Evolutionary conservation across 208 protist species (phyloP).

Genomic region (Phytomonas serpens): DNA sequence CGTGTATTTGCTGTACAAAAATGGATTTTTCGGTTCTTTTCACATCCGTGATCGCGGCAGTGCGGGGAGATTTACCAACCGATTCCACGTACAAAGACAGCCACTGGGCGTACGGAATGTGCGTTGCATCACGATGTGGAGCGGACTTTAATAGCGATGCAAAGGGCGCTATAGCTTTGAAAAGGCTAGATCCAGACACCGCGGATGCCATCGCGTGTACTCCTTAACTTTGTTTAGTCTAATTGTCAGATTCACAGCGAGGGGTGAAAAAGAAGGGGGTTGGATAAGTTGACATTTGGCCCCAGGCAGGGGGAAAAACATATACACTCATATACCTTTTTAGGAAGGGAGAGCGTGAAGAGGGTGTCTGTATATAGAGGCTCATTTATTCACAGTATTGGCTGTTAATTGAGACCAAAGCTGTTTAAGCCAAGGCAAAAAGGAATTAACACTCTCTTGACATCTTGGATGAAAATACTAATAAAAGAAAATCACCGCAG

Average conservation of each 20-base stretch:
- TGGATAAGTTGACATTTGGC: not conserved
- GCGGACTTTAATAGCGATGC: conserved; percentile 23
- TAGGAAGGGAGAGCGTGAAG: not conserved
- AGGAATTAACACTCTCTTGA: not conserved
- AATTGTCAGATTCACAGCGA: not conserved
- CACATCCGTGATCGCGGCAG: not conserved
- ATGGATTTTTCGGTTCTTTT: not conserved
- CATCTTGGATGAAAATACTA: not conserved
- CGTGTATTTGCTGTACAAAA: conserved; percentile 10
- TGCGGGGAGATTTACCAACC: conserved; percentile 15
- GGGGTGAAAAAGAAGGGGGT: not conserved
- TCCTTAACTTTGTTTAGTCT: not conserved
- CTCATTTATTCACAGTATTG: not conserved
- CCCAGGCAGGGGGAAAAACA: not conserved
- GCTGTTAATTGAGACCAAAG: not conserved
- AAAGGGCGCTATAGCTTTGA: conserved; percentile 19
- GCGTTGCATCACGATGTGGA: conserved; percentile 57
- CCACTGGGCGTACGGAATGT: conserved; percentile 58
- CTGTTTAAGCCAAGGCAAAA: not conserved
- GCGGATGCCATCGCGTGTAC: not conserved
- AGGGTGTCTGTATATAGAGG: not conserved
- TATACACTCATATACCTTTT: not conserved
- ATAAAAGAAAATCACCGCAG: conserved; percentile 1
- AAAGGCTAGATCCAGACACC: not conserved
- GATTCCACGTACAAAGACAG: conserved; percentile 49